phyloP scores from a whole-genome alignment of 805 yeast genomes.

The Teunomyces tritomae region DNA sequence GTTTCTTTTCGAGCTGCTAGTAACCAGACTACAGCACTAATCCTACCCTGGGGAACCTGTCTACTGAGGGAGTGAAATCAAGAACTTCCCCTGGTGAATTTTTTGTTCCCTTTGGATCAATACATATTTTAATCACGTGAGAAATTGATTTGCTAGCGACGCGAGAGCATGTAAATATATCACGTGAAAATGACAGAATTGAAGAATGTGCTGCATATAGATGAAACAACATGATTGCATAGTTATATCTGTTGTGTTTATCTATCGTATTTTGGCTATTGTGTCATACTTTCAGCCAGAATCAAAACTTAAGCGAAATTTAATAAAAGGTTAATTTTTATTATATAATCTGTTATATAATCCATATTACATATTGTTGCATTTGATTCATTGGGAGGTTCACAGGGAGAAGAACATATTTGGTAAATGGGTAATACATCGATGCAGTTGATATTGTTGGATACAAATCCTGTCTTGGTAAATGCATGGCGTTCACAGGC shows the following conservation, averaged over 20 bases:
- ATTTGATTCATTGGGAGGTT: too few species aligned
- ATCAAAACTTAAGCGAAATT: too few species aligned
- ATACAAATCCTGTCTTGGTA: not conserved
- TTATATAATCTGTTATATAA: too few species aligned
- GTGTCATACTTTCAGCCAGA: too few species aligned
- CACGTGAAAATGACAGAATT: not conserved
- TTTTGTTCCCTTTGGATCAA: not conserved
- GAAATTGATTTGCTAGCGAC: too few species aligned
- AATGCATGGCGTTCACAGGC: constrained; percentile 2
- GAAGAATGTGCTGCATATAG: not conserved
- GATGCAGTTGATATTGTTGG: constrained; percentile 2
- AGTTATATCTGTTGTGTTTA: too few species aligned
- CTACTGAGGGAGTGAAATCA: not conserved
- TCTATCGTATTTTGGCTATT: too few species aligned
- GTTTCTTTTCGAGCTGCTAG: not conserved
- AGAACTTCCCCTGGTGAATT: not conserved
- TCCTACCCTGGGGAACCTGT: constrained; percentile 1
- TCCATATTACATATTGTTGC: too few species aligned
- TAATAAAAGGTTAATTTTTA: too few species aligned
- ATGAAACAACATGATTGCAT: too few species aligned
- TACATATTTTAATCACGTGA: not conserved
- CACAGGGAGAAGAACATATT: too few species aligned
- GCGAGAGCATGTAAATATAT: not conserved
- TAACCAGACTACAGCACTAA: constrained; percentile 2
- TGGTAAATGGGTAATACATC: too few species aligned